Evolutionary conservation across 2,329 filamentous ascomycete species (phyloP).

Genomic region (Diaporthe citri): DNA sequence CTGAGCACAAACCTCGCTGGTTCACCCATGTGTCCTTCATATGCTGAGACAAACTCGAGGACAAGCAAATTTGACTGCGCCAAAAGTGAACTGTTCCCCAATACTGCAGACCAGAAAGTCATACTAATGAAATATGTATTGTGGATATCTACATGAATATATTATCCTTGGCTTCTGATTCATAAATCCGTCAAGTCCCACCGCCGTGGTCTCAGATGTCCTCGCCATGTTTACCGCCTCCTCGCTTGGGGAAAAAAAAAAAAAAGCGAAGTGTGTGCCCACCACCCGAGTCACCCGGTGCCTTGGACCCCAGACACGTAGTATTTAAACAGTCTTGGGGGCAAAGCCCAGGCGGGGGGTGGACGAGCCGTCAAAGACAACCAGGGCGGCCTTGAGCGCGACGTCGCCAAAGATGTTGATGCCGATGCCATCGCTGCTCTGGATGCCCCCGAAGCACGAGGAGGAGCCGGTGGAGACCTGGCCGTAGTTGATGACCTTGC

Average conservation of each 20-base stretch:
- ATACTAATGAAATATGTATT: not conserved
- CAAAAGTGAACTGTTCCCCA: not conserved
- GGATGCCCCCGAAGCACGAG: constrained; percentile 42
- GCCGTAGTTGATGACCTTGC: constrained; percentile 42
- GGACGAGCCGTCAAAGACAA: constrained; percentile 44
- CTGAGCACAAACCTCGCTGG: too few species aligned
- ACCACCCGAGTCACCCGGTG: not conserved
- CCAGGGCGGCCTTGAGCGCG: constrained; percentile 46
- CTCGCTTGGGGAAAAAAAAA: not conserved
- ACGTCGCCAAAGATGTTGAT: constrained; percentile 47
- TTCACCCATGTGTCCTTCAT: not conserved
- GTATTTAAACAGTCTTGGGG: constrained; percentile 36
- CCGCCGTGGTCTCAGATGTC: not conserved
- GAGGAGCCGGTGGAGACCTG: constrained; percentile 32
- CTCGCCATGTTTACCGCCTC: not conserved
- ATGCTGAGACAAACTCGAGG: too few species aligned
- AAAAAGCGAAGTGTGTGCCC: too few species aligned
- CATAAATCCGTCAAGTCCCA: not conserved
- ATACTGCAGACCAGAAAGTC: not conserved
- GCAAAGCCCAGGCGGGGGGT: constrained; percentile 44
- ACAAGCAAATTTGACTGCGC: not conserved
- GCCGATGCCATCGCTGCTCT: constrained; percentile 41
- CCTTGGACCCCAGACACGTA: not conserved
- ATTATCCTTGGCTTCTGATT: not conserved
- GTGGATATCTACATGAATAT: constrained; percentile 2